These are phyloP conservation scores for Diaporthe sp. DNA, from an alignment of 2,329 filamentous ascomycete genomes.

Conservation along the genomic window DNA sequence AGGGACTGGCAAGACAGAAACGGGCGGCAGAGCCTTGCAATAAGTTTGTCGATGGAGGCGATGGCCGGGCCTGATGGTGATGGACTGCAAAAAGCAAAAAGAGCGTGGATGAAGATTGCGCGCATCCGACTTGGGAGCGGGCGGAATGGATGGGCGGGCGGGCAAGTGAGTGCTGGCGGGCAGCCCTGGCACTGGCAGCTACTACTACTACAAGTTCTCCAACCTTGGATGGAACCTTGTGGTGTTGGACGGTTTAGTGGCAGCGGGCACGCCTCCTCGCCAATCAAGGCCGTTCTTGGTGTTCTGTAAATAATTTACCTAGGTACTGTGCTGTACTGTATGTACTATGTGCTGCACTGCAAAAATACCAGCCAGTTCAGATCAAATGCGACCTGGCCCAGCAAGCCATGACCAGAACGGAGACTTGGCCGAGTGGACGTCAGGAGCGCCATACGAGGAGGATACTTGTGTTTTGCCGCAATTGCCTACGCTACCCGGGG, in stretches of 20 bases:
- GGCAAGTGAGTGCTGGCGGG: background rate
- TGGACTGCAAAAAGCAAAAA: constrained; percentile 18
- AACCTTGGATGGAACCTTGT: background rate
- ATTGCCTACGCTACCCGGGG: background rate
- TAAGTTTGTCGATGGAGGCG: background rate
- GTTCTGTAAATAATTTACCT: background rate
- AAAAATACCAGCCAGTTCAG: background rate
- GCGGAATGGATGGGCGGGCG: background rate
- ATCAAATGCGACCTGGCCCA: constrained; percentile 8
- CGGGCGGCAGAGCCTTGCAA: background rate
- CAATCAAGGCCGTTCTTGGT: constrained; percentile 23
- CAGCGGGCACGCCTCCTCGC: constrained; percentile 4
- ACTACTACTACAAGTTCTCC: too few species aligned
- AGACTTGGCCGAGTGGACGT: constrained; percentile 5
- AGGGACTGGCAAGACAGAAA: background rate
- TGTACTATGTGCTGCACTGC: too few species aligned
- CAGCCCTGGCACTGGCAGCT: background rate
- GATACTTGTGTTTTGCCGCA: background rate
- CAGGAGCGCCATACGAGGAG: background rate
- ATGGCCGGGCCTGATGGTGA: background rate
- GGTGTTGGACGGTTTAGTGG: constrained; percentile 20
- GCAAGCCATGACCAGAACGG: background rate
- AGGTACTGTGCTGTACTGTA: too few species aligned
- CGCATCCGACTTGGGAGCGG: constrained; percentile 25
- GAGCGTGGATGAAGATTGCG: background rate